phyloP scores from a whole-genome alignment of 305 asterid genomes.

The Fraxinus dipetala region DNA sequence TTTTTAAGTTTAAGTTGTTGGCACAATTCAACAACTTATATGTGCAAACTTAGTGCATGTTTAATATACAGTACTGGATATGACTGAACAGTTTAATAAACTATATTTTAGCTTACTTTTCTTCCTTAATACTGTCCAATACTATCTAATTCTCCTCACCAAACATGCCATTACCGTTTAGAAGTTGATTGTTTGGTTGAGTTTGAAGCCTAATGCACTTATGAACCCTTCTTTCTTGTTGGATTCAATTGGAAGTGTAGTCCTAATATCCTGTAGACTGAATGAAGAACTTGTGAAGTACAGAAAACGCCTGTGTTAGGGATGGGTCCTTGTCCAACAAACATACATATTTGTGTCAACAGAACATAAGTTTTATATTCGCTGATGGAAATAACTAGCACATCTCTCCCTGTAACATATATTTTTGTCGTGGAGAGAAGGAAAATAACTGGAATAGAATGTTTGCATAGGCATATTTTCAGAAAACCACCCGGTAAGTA shows the following conservation, averaged over 20 bases:
- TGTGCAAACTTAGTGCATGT: not conserved
- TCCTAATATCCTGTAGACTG: not conserved
- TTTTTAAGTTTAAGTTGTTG: not conserved
- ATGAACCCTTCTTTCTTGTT: not conserved
- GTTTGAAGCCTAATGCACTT: not conserved
- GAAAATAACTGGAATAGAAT: not conserved
- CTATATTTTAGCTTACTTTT: not conserved
- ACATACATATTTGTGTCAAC: not conserved
- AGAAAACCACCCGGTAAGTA: not conserved
- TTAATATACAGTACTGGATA: not conserved
- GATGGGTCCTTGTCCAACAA: not conserved
- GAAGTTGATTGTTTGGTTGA: not conserved
- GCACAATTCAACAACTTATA: not conserved
- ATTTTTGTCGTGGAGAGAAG: not conserved
- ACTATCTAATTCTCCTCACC: not conserved
- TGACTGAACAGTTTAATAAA: not conserved
- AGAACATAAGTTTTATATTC: not conserved
- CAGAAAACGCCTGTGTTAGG: not conserved
- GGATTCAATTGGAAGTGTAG: not conserved
- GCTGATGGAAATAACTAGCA: not conserved
- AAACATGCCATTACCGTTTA: not conserved
- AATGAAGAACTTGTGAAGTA: not conserved
- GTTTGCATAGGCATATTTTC: not conserved
- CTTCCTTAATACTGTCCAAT: too few species aligned
- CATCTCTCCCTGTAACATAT: not conserved